Evolutionary conservation across 2,329 filamentous ascomycete species (phyloP).

Genomic region (Colletotrichum tanaceti): DNA sequence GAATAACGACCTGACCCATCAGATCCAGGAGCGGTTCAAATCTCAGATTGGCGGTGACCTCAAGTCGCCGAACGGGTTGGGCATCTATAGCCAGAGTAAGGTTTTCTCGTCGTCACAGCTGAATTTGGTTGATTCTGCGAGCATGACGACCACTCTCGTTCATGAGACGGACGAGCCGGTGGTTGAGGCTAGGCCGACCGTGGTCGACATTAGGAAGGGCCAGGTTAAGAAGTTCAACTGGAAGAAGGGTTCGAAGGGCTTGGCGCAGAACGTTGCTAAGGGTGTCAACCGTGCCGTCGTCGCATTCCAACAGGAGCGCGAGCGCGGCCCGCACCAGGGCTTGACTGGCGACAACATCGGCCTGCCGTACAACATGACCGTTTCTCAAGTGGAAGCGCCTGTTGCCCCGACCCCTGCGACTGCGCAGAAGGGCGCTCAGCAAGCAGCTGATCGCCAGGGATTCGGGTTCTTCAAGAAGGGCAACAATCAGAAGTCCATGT

Average conservation of each 20-base stretch:
- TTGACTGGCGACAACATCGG: constrained; percentile 73
- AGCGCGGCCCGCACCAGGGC: constrained; percentile 67
- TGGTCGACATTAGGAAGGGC: constrained; percentile 94
- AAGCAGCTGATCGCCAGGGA: constrained; percentile 60
- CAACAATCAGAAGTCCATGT: constrained; percentile 64
- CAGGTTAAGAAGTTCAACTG: constrained; percentile 98
- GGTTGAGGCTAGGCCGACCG: constrained; percentile 82
- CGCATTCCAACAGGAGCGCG: constrained; percentile 69
- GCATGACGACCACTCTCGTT: constrained; percentile 69
- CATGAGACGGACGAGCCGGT: constrained; percentile 75
- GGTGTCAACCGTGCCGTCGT: constrained; percentile 93
- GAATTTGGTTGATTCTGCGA: constrained; percentile 61
- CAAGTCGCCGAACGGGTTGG: constrained; percentile 65
- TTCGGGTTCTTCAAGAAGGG: constrained; percentile 78
- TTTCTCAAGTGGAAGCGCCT: constrained; percentile 61
- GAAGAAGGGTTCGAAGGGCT: constrained; percentile 95
- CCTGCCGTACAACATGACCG: constrained; percentile 77
- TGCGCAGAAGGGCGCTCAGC: constrained; percentile 34
- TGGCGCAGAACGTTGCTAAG: constrained; percentile 94
- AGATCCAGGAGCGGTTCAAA: constrained; percentile 94
- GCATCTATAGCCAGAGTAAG: constrained; percentile 67
- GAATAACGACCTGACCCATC: constrained; percentile 94
- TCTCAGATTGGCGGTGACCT: constrained; percentile 70
- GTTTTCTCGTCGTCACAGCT: constrained; percentile 62
- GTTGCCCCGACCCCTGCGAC: constrained; percentile 16